Percentiles rank a stretch among this genome's conserved stretches.
Conservation (phyloP, 169 alveolate genomes). For the Plasmodium gonderi region DNA sequence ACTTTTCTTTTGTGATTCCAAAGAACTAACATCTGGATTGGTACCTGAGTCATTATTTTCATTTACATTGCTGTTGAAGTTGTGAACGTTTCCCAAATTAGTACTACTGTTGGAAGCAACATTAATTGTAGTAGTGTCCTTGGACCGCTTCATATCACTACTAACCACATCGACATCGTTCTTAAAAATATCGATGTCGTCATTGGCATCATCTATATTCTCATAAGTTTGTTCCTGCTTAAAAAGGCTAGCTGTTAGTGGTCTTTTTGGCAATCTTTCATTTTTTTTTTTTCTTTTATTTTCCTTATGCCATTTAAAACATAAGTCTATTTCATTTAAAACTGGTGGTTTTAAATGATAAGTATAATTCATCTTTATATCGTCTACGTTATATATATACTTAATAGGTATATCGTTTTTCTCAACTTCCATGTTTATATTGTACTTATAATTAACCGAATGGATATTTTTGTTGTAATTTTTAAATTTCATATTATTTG, state of each 20-base stretch:
- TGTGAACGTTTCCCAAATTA: background rate
- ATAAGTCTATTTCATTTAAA: constrained; percentile 33
- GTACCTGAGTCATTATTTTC: background rate
- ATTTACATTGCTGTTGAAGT: background rate
- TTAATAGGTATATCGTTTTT: constrained; percentile 79
- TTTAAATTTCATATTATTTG: constrained; percentile 73
- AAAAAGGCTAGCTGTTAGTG: constrained; percentile 19
- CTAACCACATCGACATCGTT: constrained; percentile 8
- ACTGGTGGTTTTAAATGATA: constrained; percentile 6
- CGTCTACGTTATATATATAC: constrained; percentile 67
- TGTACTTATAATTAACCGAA: constrained; percentile 68
- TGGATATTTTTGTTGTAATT: constrained; percentile 56
- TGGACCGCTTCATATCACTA: background rate
- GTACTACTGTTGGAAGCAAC: background rate
- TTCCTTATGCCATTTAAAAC: constrained; percentile 74
- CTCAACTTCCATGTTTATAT: constrained; percentile 75
- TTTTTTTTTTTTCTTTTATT: constrained; percentile 54
- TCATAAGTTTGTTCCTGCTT: constrained; percentile 1
- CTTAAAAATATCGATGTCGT: constrained; percentile 51
- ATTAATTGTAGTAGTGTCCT: background rate
- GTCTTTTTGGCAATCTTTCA: constrained; percentile 66
- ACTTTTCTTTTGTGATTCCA: background rate
- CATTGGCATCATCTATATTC: constrained; percentile 1
- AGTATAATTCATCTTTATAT: constrained; percentile 1
- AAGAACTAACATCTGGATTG: background rate